A percentile compares a stretch with the other conserved stretches of the same genome.
These are phyloP conservation scores for Geotrichum klebahnii DNA, from an alignment of 1,139 yeast species.

Conservation along the genomic window DNA sequence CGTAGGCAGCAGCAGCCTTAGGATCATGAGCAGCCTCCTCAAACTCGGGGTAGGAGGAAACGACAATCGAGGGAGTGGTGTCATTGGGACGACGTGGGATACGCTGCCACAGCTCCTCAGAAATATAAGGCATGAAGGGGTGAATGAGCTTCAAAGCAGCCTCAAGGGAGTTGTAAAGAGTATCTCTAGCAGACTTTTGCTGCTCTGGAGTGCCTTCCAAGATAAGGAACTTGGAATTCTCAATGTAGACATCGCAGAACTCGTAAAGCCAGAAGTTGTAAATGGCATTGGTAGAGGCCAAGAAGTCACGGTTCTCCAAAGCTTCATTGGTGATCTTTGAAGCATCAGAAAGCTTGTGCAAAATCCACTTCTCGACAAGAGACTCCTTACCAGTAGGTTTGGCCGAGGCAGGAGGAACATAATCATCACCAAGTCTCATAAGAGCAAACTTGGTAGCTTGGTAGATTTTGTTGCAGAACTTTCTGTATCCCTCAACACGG, in stretches of 20 bases:
- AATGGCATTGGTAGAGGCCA: slow-evolving; percentile 78
- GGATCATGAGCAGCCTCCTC: slow-evolving; percentile 56
- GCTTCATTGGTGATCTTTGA: slow-evolving; percentile 61
- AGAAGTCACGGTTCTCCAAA: slow-evolving; percentile 81
- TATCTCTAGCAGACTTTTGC: slow-evolving; percentile 85
- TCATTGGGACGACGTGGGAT: slow-evolving; percentile 83
- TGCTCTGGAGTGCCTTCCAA: slow-evolving; percentile 85
- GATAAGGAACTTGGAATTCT: slow-evolving; percentile 88
- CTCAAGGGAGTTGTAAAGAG: slow-evolving; percentile 88
- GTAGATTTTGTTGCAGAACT: slow-evolving; percentile 98
- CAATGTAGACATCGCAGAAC: slow-evolving; percentile 95
- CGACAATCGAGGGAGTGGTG: slow-evolving; percentile 63
- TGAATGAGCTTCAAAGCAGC: slow-evolving; percentile 88
- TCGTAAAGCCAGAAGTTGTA: slow-evolving; percentile 93
- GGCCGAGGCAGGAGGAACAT: slow-evolving; percentile 65
- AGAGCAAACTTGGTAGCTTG: slow-evolving; percentile 97
- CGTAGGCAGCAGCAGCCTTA: slow-evolving; percentile 68
- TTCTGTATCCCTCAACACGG: slow-evolving; percentile 98
- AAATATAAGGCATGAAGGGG: slow-evolving; percentile 95
- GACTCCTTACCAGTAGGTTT: slow-evolving; percentile 73
- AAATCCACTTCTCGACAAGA: slow-evolving; percentile 93
- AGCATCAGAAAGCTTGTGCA: slow-evolving; percentile 75
- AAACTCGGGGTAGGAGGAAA: slow-evolving; percentile 74
- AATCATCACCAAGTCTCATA: slow-evolving; percentile 87
- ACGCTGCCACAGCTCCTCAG: slow-evolving; percentile 99